These are phyloP conservation scores for Triticum turgidum DNA, from an alignment of 176 grass and related monocot species.

Conservation along the genomic window DNA sequence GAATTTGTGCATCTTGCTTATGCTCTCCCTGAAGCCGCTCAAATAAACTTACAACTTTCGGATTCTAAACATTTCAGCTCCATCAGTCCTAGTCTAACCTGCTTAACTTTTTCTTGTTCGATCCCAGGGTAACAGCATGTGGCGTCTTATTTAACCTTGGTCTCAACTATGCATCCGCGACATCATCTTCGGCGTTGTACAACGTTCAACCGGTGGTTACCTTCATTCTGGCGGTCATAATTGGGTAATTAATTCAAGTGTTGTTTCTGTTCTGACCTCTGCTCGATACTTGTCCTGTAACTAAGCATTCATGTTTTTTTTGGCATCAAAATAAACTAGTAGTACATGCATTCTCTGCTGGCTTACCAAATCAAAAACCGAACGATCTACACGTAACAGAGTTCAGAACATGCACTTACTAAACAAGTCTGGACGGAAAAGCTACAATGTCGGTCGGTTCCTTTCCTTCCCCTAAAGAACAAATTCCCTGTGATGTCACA, in stretches of 20 bases:
- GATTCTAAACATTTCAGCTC: neutral
- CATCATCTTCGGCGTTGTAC: slow-evolving; percentile 54
- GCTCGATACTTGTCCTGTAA: neutral
- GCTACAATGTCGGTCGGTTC: neutral
- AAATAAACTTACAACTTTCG: neutral
- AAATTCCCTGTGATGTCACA: neutral
- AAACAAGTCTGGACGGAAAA: neutral
- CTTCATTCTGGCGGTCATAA: slow-evolving; percentile 62
- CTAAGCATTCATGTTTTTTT: neutral
- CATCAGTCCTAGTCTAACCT: too few relatives aligned
- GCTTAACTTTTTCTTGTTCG: neutral
- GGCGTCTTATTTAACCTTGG: slow-evolving; percentile 49
- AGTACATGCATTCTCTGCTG: neutral
- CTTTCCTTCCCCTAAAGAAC: neutral
- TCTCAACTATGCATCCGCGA: slow-evolving; percentile 62
- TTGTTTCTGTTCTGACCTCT: neutral
- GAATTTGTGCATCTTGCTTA: neutral
- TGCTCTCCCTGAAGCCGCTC: neutral
- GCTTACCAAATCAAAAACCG: neutral
- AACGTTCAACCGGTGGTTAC: slow-evolving; percentile 62
- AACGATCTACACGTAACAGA: neutral
- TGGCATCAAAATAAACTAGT: neutral
- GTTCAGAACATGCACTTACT: neutral
- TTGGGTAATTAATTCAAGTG: slow-evolving; percentile 37
- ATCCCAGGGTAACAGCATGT: slow-evolving; percentile 38